These are phyloP conservation scores for Venturia oleaginea DNA, from an alignment of 2,329 filamentous ascomycete species.

Conservation along the genomic window DNA sequence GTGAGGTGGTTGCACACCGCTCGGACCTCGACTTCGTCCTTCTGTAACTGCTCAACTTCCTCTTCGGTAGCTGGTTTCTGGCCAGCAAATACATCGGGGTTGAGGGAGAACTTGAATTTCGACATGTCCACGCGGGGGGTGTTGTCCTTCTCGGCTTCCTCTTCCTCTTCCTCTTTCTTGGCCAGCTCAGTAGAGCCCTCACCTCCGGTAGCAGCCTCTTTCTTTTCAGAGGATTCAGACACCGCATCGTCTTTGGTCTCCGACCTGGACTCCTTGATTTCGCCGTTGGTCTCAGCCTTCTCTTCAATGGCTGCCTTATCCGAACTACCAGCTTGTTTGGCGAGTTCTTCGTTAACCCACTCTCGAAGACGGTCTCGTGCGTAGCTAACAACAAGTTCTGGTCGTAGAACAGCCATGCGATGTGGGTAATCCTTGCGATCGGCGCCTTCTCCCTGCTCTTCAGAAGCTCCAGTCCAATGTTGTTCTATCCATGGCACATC, in stretches of 20 bases:
- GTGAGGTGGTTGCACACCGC: slow-evolving; percentile 72
- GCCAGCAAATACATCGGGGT: slow-evolving; percentile 92
- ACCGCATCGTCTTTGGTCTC: slow-evolving; percentile 20
- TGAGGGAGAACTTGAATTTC: slow-evolving; percentile 78
- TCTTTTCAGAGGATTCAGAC: slow-evolving; percentile 20
- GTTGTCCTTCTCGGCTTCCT: slow-evolving; percentile 24
- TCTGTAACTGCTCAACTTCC: slow-evolving; percentile 73
- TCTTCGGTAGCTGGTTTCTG: slow-evolving; percentile 82
- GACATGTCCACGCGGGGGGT: slow-evolving; percentile 65
- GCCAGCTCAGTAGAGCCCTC: slow-evolving; percentile 11
- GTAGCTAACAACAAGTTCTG: slow-evolving; percentile 82
- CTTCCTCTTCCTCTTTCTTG: slow-evolving; percentile 20
- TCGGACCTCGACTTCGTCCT: slow-evolving; percentile 83
- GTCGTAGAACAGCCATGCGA: slow-evolving; percentile 86
- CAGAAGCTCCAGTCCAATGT: slow-evolving; percentile 38
- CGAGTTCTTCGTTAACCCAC: slow-evolving; percentile 73
- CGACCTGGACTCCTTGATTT: slow-evolving; percentile 26
- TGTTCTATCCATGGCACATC: slow-evolving; percentile 89
- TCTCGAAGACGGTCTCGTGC: slow-evolving; percentile 79
- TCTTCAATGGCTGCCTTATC: slow-evolving; percentile 24
- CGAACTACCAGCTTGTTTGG: slow-evolving; percentile 22
- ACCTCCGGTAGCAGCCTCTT: slow-evolving; percentile 18
- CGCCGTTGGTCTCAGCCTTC: slow-evolving; percentile 31
- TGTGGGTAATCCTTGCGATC: slow-evolving; percentile 67
- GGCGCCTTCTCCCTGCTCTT: slow-evolving; percentile 22